Conservation (phyloP, 1,139 yeast genomes). For the Casaregolazyma lundiana region DNA sequence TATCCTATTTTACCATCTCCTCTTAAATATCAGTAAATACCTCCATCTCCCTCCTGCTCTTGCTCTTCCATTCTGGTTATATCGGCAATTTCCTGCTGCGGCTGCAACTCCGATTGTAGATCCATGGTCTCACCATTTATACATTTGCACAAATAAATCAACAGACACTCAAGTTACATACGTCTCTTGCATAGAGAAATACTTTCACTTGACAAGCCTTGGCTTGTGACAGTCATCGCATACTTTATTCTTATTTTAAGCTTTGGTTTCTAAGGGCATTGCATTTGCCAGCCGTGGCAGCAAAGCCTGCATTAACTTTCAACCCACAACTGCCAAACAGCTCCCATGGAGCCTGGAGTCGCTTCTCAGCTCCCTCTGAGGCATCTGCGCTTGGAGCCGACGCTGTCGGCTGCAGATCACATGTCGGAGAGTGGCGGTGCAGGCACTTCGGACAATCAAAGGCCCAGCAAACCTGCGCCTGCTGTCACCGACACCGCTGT, state of each 20-base stretch:
- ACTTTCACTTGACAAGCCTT: no score
- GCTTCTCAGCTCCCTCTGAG: background rate
- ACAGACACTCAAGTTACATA: no score
- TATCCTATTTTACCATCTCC: background rate
- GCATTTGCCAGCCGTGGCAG: no score
- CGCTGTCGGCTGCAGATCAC: background rate
- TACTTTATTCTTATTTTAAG: background rate
- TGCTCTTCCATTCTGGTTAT: background rate
- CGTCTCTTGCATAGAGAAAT: no score
- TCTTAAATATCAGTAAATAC: no score
- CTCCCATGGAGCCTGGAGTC: background rate
- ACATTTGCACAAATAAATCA: no score
- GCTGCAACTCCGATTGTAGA: background rate
- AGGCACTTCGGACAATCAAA: background rate
- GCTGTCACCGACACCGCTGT: background rate
- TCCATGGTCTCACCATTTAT: no score
- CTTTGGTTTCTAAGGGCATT: no score
- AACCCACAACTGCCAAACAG: background rate
- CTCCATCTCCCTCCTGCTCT: background rate
- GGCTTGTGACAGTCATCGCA: background rate
- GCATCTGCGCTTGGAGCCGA: background rate
- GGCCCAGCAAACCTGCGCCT: background rate
- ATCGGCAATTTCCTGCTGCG: conserved; percentile 1
- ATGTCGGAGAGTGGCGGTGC: background rate
- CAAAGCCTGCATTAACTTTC: background rate